phyloP scores from a whole-genome alignment of 2,329 filamentous ascomycete species.

The Daldinia eschscholtzii region DNA sequence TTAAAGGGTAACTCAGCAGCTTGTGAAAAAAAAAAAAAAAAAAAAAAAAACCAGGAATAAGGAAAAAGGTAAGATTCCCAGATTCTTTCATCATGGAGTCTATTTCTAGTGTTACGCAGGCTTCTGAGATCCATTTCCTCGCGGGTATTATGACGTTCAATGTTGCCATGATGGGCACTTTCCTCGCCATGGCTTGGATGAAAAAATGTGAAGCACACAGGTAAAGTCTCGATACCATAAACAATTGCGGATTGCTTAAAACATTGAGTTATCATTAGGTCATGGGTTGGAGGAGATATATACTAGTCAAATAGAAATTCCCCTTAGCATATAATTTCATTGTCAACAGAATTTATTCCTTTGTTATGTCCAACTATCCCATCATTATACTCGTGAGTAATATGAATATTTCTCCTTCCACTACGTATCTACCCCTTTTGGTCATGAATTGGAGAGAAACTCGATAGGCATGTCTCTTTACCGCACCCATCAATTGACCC shows the following conservation, averaged over 20 bases:
- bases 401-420: too few relatives aligned
- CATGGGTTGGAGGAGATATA: background rate
- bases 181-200: slow-evolving; percentile 14
- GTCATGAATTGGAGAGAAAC: too few relatives aligned
- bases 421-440: too few relatives aligned
- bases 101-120: background rate
- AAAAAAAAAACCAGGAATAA: background rate
- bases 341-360: too few relatives aligned
- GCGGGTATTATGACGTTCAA: slow-evolving; percentile 13
- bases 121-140: slow-evolving; percentile 28
- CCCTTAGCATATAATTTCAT: too few relatives aligned
- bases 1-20: background rate
- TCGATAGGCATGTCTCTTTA: background rate
- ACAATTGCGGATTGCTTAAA: background rate
- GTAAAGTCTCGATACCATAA: background rate
- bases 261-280: background rate
- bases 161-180: slow-evolving; percentile 13
- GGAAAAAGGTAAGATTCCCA: background rate
- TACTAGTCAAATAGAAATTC: too few relatives aligned
- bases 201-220: background rate
- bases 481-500: background rate
- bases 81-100: slow-evolving; percentile 10
- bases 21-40: background rate
- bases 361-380: too few relatives aligned
- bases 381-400: too few relatives aligned